Base-by-base conservation (phyloP, 192 early-diverging fungal genomes). In the Gigaspora rosea region DNA sequence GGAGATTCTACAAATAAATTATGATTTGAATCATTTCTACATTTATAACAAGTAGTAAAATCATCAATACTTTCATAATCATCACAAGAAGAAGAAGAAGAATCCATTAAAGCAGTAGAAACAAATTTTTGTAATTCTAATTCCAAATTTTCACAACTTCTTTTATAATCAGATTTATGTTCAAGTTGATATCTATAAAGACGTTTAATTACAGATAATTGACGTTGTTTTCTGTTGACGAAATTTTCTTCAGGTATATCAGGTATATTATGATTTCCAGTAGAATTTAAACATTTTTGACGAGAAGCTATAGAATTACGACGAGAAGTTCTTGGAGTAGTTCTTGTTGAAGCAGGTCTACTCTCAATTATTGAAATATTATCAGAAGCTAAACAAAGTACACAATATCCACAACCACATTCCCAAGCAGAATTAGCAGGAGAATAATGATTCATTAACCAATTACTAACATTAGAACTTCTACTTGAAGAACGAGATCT, bases 61-160 rank as follows among this genome's bases (percentile, higher is more conserved):
- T 4, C 6, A 32, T 63, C 15, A 11, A 20, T 5, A 63, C 27
- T 12, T 32, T 27, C 16, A 22, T 62, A 33, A 35, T 63, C n/a
- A 27, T 35, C 27, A 41, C 41, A 41, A 41, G 41, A 41, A 15
- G 61, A 63, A 41, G 4, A 41, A 41, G 41, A 41, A 15, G 61
- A 63, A 35, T 63, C 12, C 33, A 35, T 63, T 63, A 63, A 63
- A 35, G 67, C 67, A 16, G 48, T 69, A 12, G 18, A 13, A n/a
- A 69, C 41, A 12, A 69, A 69, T 50, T 69, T 69, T 69, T 69
- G 67, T 48, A 69, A 69, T 50, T 48, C 67, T 3, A 49, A 5
- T 49, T 69, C 67, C 11, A 69, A 69, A 50, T 69, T 41, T n/a
- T 69, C 48, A 50, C 67, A 69, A 69, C 67, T 69, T 41, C 41